Evolutionary conservation across 2,329 filamentous ascomycete species (phyloP).

Genomic region (Xylaria multiplex): DNA sequence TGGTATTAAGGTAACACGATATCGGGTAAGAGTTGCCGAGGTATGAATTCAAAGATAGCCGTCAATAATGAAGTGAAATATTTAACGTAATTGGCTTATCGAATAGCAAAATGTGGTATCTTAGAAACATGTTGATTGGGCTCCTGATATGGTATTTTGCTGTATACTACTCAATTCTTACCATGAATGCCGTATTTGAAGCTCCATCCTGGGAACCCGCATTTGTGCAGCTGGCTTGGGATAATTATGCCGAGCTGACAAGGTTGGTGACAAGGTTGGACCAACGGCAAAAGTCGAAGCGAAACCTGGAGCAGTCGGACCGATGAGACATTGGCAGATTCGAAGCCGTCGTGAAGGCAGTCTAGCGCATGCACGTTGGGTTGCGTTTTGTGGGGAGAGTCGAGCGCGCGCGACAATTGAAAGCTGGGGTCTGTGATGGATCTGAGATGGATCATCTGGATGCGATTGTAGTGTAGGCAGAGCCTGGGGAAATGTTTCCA

Average conservation of each 20-base stretch:
- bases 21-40: not conserved
- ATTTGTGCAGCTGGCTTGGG: constrained; percentile 22
- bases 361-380: constrained; percentile 33
- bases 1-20: too few species aligned
- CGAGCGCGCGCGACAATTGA: constrained; percentile 13
- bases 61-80: not conserved
- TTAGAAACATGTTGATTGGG: not conserved
- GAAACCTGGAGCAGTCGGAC: constrained; percentile 38
- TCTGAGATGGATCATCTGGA: not conserved
- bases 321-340: constrained; percentile 33
- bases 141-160: not conserved
- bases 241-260: constrained; percentile 27
- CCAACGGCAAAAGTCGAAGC: constrained; percentile 11
- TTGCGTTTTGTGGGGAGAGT: constrained; percentile 34
- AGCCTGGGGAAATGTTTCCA: constrained; percentile 16
- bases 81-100: not conserved
- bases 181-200: not conserved
- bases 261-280: constrained; percentile 22
- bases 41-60: not conserved
- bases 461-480: not conserved
- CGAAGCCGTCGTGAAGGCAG: constrained; percentile 26
- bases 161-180: not conserved
- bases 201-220: constrained; percentile 17
- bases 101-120: not conserved
- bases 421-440: constrained; percentile 33